Evolutionary conservation across 208 protist genomes (phyloP).

Genomic region (Trypanosoma congolense): DNA sequence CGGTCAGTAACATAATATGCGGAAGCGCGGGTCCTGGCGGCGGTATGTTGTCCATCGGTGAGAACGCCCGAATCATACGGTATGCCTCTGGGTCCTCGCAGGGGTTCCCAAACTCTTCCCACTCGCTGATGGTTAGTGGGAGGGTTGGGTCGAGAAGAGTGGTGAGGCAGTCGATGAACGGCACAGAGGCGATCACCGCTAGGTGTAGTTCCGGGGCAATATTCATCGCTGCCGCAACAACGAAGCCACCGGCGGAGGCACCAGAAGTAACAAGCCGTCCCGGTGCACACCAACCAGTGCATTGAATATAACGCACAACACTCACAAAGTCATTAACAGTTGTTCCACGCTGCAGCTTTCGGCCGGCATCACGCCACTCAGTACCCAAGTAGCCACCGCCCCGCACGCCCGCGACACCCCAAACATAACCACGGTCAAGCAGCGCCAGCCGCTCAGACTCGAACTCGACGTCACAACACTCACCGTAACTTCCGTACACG

Average conservation of each 20-base stretch:
- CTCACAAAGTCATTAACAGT: slow-evolving; percentile 83
- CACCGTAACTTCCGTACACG: slow-evolving; percentile 78
- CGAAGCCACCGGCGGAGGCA: slow-evolving; percentile 78
- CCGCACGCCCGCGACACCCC: slow-evolving; percentile 62
- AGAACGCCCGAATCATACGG: slow-evolving; percentile 57
- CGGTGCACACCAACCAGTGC: slow-evolving; percentile 28
- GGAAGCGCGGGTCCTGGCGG: slow-evolving; percentile 14
- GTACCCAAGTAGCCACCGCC: slow-evolving; percentile 88
- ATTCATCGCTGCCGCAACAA: slow-evolving; percentile 70
- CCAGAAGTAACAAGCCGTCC: slow-evolving; percentile 46
- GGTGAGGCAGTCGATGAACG: slow-evolving; percentile 88
- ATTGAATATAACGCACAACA: slow-evolving; percentile 51
- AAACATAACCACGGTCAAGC: slow-evolving; percentile 79
- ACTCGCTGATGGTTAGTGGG: slow-evolving; percentile 75
- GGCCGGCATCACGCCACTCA: slow-evolving; percentile 54
- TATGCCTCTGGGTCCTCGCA: slow-evolving; percentile 48
- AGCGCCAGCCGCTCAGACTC: slow-evolving; percentile 41
- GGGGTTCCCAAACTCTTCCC: slow-evolving; percentile 90
- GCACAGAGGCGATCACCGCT: slow-evolving; percentile 52
- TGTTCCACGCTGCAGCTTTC: slow-evolving; percentile 51
- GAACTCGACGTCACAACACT: slow-evolving; percentile 59
- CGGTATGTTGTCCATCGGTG: slow-evolving; percentile 69
- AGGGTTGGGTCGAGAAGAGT: slow-evolving; percentile 71
- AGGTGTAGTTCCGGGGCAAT: slow-evolving; percentile 47
- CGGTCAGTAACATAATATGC: slow-evolving; percentile 59